Base-by-base conservation (phyloP, 2,329 filamentous ascomycete species). In the Ilyonectria destructans region DNA sequence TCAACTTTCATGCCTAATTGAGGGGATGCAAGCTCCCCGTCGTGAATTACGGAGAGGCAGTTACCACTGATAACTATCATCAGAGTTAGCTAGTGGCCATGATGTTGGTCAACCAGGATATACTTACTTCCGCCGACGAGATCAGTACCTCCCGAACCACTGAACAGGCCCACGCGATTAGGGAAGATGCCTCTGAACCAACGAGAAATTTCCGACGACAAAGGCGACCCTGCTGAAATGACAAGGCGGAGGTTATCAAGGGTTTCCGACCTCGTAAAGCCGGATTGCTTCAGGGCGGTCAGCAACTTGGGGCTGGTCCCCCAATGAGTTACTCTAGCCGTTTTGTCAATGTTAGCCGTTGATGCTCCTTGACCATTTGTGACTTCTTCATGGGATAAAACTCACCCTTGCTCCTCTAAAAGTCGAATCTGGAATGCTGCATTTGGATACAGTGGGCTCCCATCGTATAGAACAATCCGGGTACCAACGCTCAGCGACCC, bases 1-100 rank as follows among this genome's bases (percentile, higher is more conserved):
- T 59, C 43, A 15, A 59, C 46, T n/a, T 26, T 8, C 57, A 59
- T 51, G n/a, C 57, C 57, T 4, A 59, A 31, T 21, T 59, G 57
- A 23, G 57, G n/a, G 7, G 26, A 59, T 26, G 57, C 45, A 23
- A 59, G 57, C 57, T 59, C 57, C 9, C 57, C 57, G 19, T 49
- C 26, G 31, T 59, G n/a, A 6, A 59, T 49, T n/a, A 29, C 10
- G 4, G 45, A 37, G 5, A 35, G 10, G n/a, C 40, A 45, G 17
- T 45, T 45, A 15, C 40, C 40, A 45, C 40, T 19, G 17, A 45
- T 21, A n/a, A 45, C 40, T 45, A 19, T 35, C 4, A n/a, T 6
- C 4, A 45, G n/a, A n/a, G 40, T 45, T 8, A 35, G 40, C 8
- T 1, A n/a, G 40, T 21, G 4, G n/a, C 9, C 5, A 45, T 45